Evolutionary conservation across 345 rosid genomes (phyloP), one percentile per base, ranked within the genome.

Genomic region (Camelina hispida): DNA sequence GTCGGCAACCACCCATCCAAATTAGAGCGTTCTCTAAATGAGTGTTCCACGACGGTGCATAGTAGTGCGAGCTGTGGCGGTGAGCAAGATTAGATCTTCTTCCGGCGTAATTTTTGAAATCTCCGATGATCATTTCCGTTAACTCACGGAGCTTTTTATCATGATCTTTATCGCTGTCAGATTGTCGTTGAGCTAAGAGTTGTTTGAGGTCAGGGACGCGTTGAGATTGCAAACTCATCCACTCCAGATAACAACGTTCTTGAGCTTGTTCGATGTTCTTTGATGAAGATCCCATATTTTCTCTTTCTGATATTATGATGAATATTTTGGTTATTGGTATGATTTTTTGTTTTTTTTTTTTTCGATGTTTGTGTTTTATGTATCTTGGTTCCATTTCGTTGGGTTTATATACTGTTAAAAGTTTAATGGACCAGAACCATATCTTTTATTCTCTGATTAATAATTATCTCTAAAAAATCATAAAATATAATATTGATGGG

Each of bases 1-100:
- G 89, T 43, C 87, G 56, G 59, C 87, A 88, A 7, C 87, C 88
- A 10, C 79, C 85, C 42, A 84, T 54, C 85, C 90, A 82, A 47
- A 80, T 72, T 4, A 81, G 62, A 54, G 87, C 83, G 68, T 84
- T 83, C 83, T 83, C 88, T 10, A 82, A 43, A 38, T 85, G 50
- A 34, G 79, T 83, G 69, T 81, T 76, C 86, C 83, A 83, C 9
- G 71, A 3, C 5, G 87, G 90, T 0, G 82, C 81, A 51, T 86
- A 80, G 51, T 68, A 79, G 72, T 7, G 42, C 0, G 80, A 73
- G 60, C 77, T 28, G 30, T 28, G 5, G 30, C 68, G 43, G 7
- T 44, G 57, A 40, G 78, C 55, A 0, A 83, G 54, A 10, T 61
- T 5, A 7, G 58, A 52, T 48, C 85, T 15, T 65, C n/a, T 50